A percentile compares a stretch with the other conserved stretches of the same genome.
These are phyloP conservation scores for Spathaspora sp. DNA, from an alignment of 805 yeast species.

Conservation along the genomic window DNA sequence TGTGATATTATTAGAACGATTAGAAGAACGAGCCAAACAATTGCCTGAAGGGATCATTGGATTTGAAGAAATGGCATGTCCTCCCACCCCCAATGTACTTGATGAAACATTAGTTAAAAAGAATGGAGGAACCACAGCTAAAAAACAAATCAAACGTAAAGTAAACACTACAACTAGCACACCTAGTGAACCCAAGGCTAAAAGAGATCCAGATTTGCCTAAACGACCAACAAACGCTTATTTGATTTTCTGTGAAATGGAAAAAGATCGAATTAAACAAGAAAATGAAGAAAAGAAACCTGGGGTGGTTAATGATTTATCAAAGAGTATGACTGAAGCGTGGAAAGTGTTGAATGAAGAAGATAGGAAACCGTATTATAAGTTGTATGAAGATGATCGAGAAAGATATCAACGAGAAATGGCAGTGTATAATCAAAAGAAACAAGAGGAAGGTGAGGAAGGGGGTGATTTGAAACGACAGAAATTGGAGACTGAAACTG, in stretches of 20 bases:
- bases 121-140: conserved; percentile 11
- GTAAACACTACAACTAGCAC: background rate
- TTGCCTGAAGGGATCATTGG: conserved; percentile 23
- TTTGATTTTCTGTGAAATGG: conserved; percentile 79
- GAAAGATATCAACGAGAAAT: conserved; percentile 72
- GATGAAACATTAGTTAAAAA: conserved; percentile 28
- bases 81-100: conserved; percentile 34
- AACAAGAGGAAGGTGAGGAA: conserved; percentile 12
- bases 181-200: conserved; percentile 17
- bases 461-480: conserved; percentile 1
- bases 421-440: conserved; percentile 45
- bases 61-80: conserved; percentile 36
- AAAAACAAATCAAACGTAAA: conserved; percentile 3
- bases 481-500: conserved; percentile 3
- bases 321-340: conserved; percentile 76
- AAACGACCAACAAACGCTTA: conserved; percentile 91
- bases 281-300: conserved; percentile 51
- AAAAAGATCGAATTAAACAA: conserved; percentile 66
- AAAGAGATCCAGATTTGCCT: conserved; percentile 80
- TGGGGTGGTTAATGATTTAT: conserved; percentile 52
- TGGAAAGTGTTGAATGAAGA: conserved; percentile 77
- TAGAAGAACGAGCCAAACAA: conserved; percentile 54
- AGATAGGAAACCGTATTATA: conserved; percentile 68
- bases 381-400: conserved; percentile 74
- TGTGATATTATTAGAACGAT: conserved; percentile 70